Percentiles rank a stretch among this genome's conserved stretches.
phyloP scores from a whole-genome alignment of 495 filamentous ascomycete genomes.

The Podospora sp. region DNA sequence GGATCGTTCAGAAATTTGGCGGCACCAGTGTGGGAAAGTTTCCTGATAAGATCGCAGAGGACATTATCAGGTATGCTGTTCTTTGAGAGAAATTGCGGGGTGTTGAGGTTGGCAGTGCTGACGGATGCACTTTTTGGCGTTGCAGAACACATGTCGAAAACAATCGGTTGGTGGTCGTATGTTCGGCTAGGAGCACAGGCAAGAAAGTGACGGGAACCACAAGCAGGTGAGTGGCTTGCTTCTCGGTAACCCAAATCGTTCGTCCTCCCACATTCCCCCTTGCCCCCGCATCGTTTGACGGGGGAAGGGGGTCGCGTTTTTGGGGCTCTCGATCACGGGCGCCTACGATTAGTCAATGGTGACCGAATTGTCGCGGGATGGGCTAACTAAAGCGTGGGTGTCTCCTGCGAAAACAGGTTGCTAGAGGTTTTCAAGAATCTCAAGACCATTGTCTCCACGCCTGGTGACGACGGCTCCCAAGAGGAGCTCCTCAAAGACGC shows the following conservation, averaged over 20 bases:
- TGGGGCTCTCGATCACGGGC: not conserved
- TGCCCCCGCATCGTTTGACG: conserved; percentile 11
- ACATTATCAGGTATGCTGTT: conserved; percentile 39
- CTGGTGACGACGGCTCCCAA: conserved; percentile 60
- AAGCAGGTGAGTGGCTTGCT: conserved; percentile 71
- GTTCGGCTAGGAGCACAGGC: conserved; percentile 86
- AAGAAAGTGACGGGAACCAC: conserved; percentile 93
- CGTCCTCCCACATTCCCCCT: conserved; percentile 7
- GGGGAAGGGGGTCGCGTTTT: not conserved
- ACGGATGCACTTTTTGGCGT: conserved; percentile 1
- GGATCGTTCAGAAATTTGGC: conserved; percentile 87
- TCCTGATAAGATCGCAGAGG: conserved; percentile 43
- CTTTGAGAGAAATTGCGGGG: not conserved
- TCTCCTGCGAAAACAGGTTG: conserved; percentile 36
- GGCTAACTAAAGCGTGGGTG: conserved; percentile 7
- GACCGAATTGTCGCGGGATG: conserved; percentile 6
- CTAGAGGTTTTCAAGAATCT: conserved; percentile 65
- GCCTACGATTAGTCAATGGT: conserved; percentile 21
- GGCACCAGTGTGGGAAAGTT: conserved; percentile 66
- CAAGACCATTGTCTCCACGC: conserved; percentile 66
- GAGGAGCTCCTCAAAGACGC: conserved; percentile 72
- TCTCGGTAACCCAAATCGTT: not conserved
- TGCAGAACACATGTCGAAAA: conserved; percentile 65
- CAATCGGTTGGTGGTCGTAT: conserved; percentile 82
- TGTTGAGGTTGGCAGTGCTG: conserved; percentile 9